Evolutionary conservation across 768 basidiomycete species (phyloP).

Genomic region (Suillus americanus): DNA sequence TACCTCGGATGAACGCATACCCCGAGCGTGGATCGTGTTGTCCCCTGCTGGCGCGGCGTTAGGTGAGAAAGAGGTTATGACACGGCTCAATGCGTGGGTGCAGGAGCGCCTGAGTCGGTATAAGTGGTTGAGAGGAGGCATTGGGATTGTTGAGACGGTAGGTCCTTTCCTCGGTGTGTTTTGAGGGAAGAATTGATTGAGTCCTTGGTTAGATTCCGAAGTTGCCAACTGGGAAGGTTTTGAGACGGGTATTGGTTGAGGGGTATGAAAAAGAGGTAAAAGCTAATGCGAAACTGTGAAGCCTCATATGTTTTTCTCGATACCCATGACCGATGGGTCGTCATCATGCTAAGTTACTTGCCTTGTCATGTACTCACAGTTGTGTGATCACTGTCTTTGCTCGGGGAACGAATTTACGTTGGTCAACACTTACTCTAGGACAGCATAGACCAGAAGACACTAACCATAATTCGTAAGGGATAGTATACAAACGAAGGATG

Average conservation of each 20-base stretch:
- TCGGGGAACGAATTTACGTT: background rate
- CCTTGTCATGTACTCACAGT: background rate
- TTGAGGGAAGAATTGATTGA: background rate
- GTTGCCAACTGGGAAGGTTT: slow-evolving; percentile 62
- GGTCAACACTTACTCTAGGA: too few relatives aligned
- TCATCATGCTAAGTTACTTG: background rate
- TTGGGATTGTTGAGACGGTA: slow-evolving; percentile 60
- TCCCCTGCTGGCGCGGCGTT: slow-evolving; percentile 48
- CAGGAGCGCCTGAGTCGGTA: slow-evolving; percentile 60
- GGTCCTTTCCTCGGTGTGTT: slow-evolving; percentile 15
- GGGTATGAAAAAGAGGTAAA: slow-evolving; percentile 38
- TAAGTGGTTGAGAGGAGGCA: slow-evolving; percentile 70
- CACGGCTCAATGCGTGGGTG: slow-evolving; percentile 55
- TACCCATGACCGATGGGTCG: background rate
- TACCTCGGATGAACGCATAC: slow-evolving; percentile 64
- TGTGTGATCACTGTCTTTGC: background rate
- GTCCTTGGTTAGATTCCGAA: slow-evolving; percentile 54
- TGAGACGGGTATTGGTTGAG: slow-evolving; percentile 58
- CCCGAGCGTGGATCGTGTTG: slow-evolving; percentile 71
- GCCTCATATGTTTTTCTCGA: background rate
- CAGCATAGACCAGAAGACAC: too few relatives aligned
- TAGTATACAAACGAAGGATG: too few relatives aligned
- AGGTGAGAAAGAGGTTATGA: slow-evolving; percentile 41
- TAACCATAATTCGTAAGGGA: too few relatives aligned
- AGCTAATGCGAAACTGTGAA: slow-evolving; percentile 17